Conservation (phyloP, 2,329 filamentous ascomycete species). For the Botrytis paeoniae region DNA sequence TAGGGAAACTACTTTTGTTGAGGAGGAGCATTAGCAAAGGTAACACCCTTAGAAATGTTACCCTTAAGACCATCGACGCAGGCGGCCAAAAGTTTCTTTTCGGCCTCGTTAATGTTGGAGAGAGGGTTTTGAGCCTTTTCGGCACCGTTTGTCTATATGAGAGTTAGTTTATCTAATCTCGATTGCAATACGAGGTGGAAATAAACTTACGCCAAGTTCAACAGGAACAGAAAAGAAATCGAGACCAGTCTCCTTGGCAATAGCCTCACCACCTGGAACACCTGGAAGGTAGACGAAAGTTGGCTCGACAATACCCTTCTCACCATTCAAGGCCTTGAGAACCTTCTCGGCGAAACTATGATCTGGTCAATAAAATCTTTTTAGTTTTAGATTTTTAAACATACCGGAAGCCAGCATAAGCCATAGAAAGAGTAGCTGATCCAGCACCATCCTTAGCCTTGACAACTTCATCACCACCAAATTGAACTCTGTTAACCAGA, state of each 20-base stretch:
- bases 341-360: constrained; percentile 88
- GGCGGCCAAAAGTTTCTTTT: constrained; percentile 19
- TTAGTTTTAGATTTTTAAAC: constrained; percentile 26
- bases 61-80: constrained; percentile 38
- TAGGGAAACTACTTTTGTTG: constrained; percentile 24
- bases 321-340: constrained; percentile 86
- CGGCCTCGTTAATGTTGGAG: constrained; percentile 31
- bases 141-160: constrained; percentile 65
- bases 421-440: constrained; percentile 97
- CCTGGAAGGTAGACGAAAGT: constrained; percentile 94
- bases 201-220: constrained; percentile 84
- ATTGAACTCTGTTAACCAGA: constrained; percentile 91
- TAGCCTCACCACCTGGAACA: constrained; percentile 79
- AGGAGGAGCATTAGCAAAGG: constrained; percentile 43
- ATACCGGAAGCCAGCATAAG: constrained; percentile 94
- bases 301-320: constrained; percentile 90
- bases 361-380: constrained; percentile 20
- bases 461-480: constrained; percentile 98
- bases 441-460: constrained; percentile 98
- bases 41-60: constrained; percentile 90
- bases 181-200: constrained; percentile 61
- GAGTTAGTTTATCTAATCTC: constrained; percentile 72
- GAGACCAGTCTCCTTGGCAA: constrained; percentile 76
- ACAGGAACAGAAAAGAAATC: constrained; percentile 97
- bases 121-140: constrained; percentile 18